Base-by-base conservation (phyloP, 2,329 filamentous ascomycete genomes). In the Colletotrichum sp. region DNA sequence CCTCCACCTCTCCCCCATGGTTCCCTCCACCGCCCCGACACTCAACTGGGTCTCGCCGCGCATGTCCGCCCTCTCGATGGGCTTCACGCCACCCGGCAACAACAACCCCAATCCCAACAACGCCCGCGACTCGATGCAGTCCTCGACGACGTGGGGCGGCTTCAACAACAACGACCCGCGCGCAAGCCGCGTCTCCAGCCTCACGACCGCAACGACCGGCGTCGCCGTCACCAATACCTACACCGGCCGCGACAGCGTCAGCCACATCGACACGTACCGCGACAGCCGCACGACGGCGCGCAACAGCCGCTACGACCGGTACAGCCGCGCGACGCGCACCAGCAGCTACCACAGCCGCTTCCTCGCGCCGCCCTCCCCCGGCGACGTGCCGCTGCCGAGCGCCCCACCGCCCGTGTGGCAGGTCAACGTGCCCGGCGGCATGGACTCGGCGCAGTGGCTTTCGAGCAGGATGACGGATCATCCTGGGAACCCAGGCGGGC, bases 21-120 rank as follows among this genome's bases (percentile, higher is more conserved):
- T 38, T 12, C 36, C 31, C 43, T 15, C 71, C 4, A 13, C 31
- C 11, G 66, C 73, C 16, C 73, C 73, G 38, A 74, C 67, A 4
- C 34, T 75, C 9, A 65, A 75, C 29, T 75, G 73, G 73, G 43
- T 62, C 11, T 74, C 71, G 1, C 73, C 73, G 33, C 73, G 73
- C 62, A 64, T 75, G 71, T 75, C 73, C 13, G 67, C 71, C 58
- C 29, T 75, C 7, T 75, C 73, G 6, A 68, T 75, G 73, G 73
- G 73, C 6, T 75, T 75, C 47, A 47, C 43, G 0, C 43, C 43
- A 0, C 43, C 36, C 11, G 61, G 69, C 3, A 33, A n/a, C 5
- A 5, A 5, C 24, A 27, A 6, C 24, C 24, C 24, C 8, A 29
- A 43, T 6, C 5, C 29, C 16, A 11, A 15, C 18, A 15, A 8